These are phyloP conservation scores for Cadophora sp. DNA, from an alignment of 2,329 filamentous ascomycete genomes.

Conservation along the genomic window DNA sequence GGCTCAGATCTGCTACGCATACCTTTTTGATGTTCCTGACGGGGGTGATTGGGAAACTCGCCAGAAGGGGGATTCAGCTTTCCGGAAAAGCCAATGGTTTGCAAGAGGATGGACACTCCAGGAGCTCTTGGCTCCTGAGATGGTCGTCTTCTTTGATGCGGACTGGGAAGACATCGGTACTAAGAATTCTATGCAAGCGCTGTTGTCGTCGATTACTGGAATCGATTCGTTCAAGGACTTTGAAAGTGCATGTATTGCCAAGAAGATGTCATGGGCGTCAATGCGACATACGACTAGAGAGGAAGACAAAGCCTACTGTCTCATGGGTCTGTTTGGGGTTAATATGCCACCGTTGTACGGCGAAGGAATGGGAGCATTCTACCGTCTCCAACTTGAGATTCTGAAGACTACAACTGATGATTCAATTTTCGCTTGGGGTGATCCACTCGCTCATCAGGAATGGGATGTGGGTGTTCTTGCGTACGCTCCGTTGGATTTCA, in stretches of 20 bases:
- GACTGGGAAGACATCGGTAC: neutral
- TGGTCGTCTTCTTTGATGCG: neutral
- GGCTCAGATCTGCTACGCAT: constrained; percentile 2
- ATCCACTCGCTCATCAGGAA: no score
- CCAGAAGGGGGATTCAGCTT: neutral
- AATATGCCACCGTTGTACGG: constrained; percentile 9
- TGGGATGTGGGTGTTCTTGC: no score
- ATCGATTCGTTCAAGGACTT: neutral
- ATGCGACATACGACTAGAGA: neutral
- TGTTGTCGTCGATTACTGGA: neutral
- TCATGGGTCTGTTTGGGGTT: constrained; percentile 14
- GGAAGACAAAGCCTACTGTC: constrained; percentile 10
- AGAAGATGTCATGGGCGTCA: constrained; percentile 15
- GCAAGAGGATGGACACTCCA: neutral
- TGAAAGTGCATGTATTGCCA: neutral
- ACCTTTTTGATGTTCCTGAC: neutral
- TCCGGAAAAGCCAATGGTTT: neutral
- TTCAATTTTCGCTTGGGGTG: constrained; percentile 9
- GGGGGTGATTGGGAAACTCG: neutral
- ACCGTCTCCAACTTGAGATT: constrained; percentile 7
- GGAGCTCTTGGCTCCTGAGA: neutral
- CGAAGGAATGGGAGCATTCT: constrained; percentile 6
- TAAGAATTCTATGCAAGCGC: neutral
- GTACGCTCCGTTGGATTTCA: no score
- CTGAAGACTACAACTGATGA: neutral